Evolutionary conservation across 257 asterid species (phyloP), one percentile per base, ranked within the genome.

Genomic region (Scutellaria galericulata): DNA sequence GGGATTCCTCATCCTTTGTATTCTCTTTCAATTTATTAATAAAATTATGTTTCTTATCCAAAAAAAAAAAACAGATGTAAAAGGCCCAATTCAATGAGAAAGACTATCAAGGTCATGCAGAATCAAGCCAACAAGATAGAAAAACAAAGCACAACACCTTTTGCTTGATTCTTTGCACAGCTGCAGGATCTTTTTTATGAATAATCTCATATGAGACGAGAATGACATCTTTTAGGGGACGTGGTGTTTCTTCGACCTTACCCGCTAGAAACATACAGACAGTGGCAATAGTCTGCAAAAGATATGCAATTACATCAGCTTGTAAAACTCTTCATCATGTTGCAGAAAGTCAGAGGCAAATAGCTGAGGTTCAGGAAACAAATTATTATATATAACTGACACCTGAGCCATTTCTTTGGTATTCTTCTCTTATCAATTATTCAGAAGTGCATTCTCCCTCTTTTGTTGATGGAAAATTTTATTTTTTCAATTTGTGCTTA

Each of bases 191-290:
- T 72, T 92, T 90, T 65, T 95, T 95, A 81, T 95, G 91, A 77
- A 86, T 86, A 63, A 95, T 87, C 71, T 95, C 98, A 84, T 92
- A 90, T 7, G 99, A 95, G 60, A 92, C 96, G 27, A 87, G 79
- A 77, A 95, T 95, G 10, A 92, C 98, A 82, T 95, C 98, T 79
- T 87, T 91, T 57, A 95, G 79, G 64, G 97, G 96, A 50, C 96
- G 99, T 50, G 98, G 99, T 72, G 99, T 91, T 88, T 95, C 99
- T 85, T 95, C 99, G 75, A 95, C 99, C 86, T 95, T 95, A 44
- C 98, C 98, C 20, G 99, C 98, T n/a, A 95, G 90, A 82, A 95
- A 95, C 99, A 95, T 95, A 39, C 99, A 95, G n/a, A 90, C 97
- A 3, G 96, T 95, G 62, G 99, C 98, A 70, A 95, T 83, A 7